Evolutionary conservation across 257 asterid genomes (phyloP).

Genomic region (Nicotiana sylvestris): DNA sequence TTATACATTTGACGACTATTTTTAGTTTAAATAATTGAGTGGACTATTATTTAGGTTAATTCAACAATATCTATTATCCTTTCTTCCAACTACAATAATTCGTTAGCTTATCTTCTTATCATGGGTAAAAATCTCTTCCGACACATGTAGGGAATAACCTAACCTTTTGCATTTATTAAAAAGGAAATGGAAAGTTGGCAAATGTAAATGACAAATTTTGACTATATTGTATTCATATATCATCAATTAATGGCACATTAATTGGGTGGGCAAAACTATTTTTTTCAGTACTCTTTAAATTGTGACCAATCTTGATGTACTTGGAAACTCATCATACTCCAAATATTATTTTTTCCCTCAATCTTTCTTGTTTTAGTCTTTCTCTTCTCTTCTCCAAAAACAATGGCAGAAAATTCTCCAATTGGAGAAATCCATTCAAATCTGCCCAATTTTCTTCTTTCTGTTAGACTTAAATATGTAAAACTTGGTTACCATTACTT

Average conservation of each 20-base stretch:
- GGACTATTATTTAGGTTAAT: too few species aligned
- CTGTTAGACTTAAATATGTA: conserved; percentile 32
- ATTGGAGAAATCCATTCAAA: not conserved
- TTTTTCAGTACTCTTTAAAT: not conserved
- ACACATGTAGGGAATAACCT: not conserved
- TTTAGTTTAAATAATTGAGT: too few species aligned
- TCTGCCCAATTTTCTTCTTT: conserved; percentile 18
- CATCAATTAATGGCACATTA: not conserved
- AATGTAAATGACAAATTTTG: not conserved
- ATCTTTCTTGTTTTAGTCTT: not conserved
- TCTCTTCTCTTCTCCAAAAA: not conserved
- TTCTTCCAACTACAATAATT: too few species aligned
- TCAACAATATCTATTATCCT: too few species aligned
- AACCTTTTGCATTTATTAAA: not conserved
- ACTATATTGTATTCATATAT: not conserved
- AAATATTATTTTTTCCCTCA: too few species aligned
- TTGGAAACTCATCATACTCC: not conserved
- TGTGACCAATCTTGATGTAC: not conserved
- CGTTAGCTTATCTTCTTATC: not conserved
- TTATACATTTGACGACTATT: too few species aligned
- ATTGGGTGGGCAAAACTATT: not conserved
- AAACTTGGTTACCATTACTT: conserved; percentile 41
- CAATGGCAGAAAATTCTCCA: conserved; percentile 1
- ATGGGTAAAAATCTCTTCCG: not conserved
- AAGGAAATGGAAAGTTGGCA: not conserved